Evolutionary conservation across 2,329 filamentous ascomycete genomes (phyloP).

Genomic region (Diplocarpon mali): DNA sequence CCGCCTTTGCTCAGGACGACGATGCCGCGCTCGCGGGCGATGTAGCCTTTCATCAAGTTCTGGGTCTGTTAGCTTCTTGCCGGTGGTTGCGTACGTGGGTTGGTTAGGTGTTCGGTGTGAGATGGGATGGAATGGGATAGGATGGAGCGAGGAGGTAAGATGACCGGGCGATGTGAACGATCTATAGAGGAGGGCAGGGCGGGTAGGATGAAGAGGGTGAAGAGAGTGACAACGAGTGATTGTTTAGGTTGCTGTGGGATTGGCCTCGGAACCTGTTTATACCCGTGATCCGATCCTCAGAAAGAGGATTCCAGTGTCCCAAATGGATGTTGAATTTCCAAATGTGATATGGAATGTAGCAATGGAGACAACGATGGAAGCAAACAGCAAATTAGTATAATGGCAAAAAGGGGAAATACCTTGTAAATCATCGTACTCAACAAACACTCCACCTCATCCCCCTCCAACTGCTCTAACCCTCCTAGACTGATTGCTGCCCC

Average conservation of each 20-base stretch:
- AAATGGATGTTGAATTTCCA: no score
- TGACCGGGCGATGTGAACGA: no score
- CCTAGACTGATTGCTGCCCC: constrained; percentile 71
- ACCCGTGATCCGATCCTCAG: no score
- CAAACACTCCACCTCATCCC: constrained; percentile 91
- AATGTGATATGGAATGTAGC: no score
- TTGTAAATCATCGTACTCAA: constrained; percentile 98
- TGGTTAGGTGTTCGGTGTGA: neutral
- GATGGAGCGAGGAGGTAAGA: neutral
- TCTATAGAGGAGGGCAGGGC: no score
- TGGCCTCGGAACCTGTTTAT: no score
- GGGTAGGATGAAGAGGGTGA: no score
- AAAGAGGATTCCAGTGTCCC: no score
- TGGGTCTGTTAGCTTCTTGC: constrained; percentile 11
- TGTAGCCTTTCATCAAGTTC: constrained; percentile 84
- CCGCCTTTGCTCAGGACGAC: constrained; percentile 88
- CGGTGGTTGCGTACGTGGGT: neutral
- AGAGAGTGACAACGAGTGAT: no score
- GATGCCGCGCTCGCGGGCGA: constrained; percentile 77
- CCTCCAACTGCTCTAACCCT: constrained; percentile 56
- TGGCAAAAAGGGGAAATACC: constrained; percentile 37
- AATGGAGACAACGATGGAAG: no score
- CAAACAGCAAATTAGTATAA: no score
- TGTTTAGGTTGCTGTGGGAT: no score
- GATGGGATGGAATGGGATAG: neutral